Base-by-base conservation (phyloP, 208 protist species). In the Entamoeba dispar region DNA sequence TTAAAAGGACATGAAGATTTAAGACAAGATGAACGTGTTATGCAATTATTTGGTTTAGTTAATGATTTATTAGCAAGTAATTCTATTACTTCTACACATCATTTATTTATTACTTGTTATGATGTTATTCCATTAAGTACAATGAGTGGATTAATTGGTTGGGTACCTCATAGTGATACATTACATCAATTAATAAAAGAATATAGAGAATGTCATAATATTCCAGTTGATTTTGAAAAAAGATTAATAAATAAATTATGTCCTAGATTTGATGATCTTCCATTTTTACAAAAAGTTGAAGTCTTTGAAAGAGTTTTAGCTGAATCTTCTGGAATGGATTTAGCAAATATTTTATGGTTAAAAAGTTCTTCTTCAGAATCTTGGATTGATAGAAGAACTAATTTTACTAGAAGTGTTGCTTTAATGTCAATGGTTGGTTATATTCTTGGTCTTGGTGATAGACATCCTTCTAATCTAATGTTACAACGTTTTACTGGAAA, bases 381-480 rank as follows among this genome's bases (percentile, higher is more conserved):
- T 50, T 99, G 99, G 99, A 95, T 99, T 0, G 96, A 98, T 92
- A 97, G 98, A 92, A 96, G 99, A 38, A 98, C 97, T 34, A 98
- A 97, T 92, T 99, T 98, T 95, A 99, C 98, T 15, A 96, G 98
- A 90, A 99, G 98, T n/a, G 95, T 99, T 10, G 98, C 98, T 3
- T 97, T 98, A 27, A 99, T 99, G 98, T 98, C 97, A 38, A 99
- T 99, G 95, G 97, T 97, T 91, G 95, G 95, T 10, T 95, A 97
- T 91, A 93, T 97, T 49, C 91, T 97, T 5, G 96, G 95, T 27
- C 93, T 97, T n/a, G 98, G 99, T 90, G 99, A 99, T 95, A 97
- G 99, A 12, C 99, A 99, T 95, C 98, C 99, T 47, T 98, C 97
- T 94, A 99, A 99, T 95, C 95, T 99, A 1, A 99, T 99, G 98